These are phyloP conservation scores for Pseudogymnoascus pannorum DNA, from an alignment of 2,329 filamentous ascomycete genomes.

Conservation along the genomic window DNA sequence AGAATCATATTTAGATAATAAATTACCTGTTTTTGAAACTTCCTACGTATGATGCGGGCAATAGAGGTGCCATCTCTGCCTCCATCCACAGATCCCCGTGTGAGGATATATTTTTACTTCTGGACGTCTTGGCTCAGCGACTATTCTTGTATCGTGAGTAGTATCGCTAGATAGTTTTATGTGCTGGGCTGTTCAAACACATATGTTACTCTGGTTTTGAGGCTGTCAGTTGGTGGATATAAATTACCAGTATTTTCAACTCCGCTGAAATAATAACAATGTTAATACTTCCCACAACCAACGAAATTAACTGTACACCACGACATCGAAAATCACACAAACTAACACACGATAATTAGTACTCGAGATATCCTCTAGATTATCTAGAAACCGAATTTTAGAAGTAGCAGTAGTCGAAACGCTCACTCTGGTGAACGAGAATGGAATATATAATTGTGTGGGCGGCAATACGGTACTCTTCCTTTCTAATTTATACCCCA, in stretches of 20 bases:
- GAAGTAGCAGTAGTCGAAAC: neutral
- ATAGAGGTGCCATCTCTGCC: neutral
- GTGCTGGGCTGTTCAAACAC: neutral
- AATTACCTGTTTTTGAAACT: neutral
- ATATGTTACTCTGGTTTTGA: no score
- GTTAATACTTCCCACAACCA: neutral
- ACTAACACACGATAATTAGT: neutral
- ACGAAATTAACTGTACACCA: neutral
- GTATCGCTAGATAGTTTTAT: no score
- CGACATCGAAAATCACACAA: neutral
- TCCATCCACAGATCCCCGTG: neutral
- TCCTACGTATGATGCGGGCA: no score
- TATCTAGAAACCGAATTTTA: neutral
- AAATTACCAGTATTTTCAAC: no score
- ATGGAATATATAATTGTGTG: neutral
- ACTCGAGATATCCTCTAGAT: neutral
- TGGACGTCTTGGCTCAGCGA: neutral
- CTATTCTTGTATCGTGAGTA: neutral
- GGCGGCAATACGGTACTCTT: neutral
- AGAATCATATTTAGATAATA: neutral
- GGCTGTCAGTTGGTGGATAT: no score
- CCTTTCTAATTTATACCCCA: neutral
- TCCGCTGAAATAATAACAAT: neutral
- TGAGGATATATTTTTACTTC: neutral
- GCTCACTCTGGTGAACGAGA: neutral